These are phyloP conservation scores for Pseudonitzschia multiseries DNA, from an alignment of 108 stramenopile genomes.

Conservation along the genomic window DNA sequence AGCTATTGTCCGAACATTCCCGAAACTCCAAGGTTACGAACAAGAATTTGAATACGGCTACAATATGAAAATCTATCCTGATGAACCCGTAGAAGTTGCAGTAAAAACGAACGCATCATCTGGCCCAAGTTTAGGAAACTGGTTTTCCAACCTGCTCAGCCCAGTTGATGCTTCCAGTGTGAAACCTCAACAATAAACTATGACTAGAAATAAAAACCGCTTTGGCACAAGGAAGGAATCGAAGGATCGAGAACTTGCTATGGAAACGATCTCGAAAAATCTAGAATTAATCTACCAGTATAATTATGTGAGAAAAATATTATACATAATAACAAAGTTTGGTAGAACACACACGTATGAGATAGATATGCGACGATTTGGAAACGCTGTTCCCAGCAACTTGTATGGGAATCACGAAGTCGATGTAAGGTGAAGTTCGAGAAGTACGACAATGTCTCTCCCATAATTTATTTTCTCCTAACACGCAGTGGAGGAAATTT, in stretches of 20 bases:
- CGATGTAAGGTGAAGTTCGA: too few relatives aligned
- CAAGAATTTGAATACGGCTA: slow-evolving; percentile 85
- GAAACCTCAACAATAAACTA: neutral
- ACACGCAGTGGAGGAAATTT: neutral
- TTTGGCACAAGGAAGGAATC: neutral
- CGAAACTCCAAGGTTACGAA: slow-evolving; percentile 68
- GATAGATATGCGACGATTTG: too few relatives aligned
- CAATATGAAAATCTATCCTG: slow-evolving; percentile 86
- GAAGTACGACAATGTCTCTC: too few relatives aligned
- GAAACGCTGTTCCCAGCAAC: too few relatives aligned
- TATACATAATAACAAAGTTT: too few relatives aligned
- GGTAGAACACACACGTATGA: too few relatives aligned
- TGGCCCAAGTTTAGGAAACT: slow-evolving; percentile 78
- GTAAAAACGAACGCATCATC: slow-evolving; percentile 34
- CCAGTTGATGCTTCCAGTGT: slow-evolving; percentile 66
- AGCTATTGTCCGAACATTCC: slow-evolving; percentile 70
- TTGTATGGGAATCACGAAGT: too few relatives aligned
- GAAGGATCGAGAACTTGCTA: neutral
- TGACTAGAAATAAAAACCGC: too few relatives aligned
- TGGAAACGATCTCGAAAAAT: too few relatives aligned
- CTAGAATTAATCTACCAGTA: too few relatives aligned
- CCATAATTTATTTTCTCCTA: too few relatives aligned
- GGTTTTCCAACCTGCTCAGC: slow-evolving; percentile 74
- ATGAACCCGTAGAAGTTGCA: slow-evolving; percentile 86
- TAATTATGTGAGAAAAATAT: too few relatives aligned